These are phyloP conservation scores for Rhizomucor miehei DNA, from an alignment of 371 early-diverging fungal species.

Conservation along the genomic window DNA sequence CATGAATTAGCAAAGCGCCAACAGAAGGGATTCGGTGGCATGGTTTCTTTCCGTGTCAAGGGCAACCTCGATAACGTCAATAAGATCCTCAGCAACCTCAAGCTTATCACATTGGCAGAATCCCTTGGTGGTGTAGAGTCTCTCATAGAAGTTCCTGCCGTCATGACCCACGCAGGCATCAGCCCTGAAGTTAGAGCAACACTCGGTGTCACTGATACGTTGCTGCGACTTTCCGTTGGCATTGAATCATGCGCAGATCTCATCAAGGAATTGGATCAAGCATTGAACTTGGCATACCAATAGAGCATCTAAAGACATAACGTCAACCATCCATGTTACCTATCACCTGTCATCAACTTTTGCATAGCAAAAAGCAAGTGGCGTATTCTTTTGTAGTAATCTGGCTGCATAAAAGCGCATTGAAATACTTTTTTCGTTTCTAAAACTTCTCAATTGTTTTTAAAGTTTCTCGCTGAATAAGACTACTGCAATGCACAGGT, in stretches of 20 bases:
- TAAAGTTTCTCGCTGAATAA: too few species aligned
- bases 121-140: constrained; percentile 86
- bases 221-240: constrained; percentile 81
- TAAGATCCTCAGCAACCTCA: constrained; percentile 62
- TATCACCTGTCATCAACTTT: too few species aligned
- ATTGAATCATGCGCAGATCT: constrained; percentile 83
- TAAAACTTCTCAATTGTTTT: too few species aligned
- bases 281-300: constrained; percentile 46
- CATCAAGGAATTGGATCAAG: constrained; percentile 63
- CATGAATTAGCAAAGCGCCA: constrained; percentile 80
- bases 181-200: constrained; percentile 69
- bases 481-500: too few species aligned
- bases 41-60: constrained; percentile 84
- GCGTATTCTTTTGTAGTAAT: too few species aligned
- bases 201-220: constrained; percentile 81
- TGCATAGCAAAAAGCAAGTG: too few species aligned
- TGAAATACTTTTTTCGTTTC: too few species aligned
- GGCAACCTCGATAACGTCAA: constrained; percentile 69
- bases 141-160: constrained; percentile 78
- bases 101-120: constrained; percentile 83
- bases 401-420: too few species aligned
- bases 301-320: too few species aligned
- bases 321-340: too few species aligned
- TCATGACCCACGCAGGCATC: constrained; percentile 88
- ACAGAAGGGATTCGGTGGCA: constrained; percentile 81